phyloP scores from a whole-genome alignment of 306 rosid genomes.

The Castanospermum australe region DNA sequence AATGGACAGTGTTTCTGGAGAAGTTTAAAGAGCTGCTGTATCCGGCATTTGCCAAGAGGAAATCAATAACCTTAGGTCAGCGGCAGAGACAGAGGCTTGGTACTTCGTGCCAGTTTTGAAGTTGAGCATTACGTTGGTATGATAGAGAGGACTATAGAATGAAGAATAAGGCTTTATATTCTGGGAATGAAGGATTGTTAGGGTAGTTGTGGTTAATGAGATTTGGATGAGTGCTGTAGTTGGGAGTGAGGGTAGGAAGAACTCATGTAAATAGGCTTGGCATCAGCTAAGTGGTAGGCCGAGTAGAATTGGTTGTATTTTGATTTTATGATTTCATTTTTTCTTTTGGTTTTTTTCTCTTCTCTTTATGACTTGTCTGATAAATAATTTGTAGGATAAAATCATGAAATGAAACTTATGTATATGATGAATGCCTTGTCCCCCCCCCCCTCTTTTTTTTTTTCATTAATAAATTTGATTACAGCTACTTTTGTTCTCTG shows the following conservation, averaged over 20 bases:
- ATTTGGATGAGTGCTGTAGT: slow-evolving; percentile 42
- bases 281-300: slow-evolving; percentile 43
- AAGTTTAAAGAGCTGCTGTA: slow-evolving; percentile 72
- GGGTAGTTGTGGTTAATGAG: slow-evolving; percentile 45
- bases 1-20: slow-evolving; percentile 77
- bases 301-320: slow-evolving; percentile 61
- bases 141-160: slow-evolving; percentile 39
- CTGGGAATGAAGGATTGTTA: slow-evolving; percentile 45
- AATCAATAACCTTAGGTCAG: slow-evolving; percentile 68
- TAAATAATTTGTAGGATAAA: slow-evolving; percentile 77
- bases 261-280: slow-evolving; percentile 67
- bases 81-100: slow-evolving; percentile 97
- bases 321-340: slow-evolving; percentile 30
- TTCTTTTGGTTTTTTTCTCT: slow-evolving; percentile 16
- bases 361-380: slow-evolving; percentile 52
- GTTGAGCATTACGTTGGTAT: slow-evolving; percentile 39
- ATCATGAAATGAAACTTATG: slow-evolving; percentile 47
- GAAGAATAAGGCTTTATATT: slow-evolving; percentile 45
- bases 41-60: slow-evolving; percentile 80
- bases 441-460: no score
- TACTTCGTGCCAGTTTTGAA: slow-evolving; percentile 99
- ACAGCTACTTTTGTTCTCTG: neutral
- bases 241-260: slow-evolving; percentile 42
- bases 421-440: slow-evolving; percentile 40
- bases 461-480: neutral